phyloP scores from a whole-genome alignment of 306 rosid genomes.

The Morella rubra region DNA sequence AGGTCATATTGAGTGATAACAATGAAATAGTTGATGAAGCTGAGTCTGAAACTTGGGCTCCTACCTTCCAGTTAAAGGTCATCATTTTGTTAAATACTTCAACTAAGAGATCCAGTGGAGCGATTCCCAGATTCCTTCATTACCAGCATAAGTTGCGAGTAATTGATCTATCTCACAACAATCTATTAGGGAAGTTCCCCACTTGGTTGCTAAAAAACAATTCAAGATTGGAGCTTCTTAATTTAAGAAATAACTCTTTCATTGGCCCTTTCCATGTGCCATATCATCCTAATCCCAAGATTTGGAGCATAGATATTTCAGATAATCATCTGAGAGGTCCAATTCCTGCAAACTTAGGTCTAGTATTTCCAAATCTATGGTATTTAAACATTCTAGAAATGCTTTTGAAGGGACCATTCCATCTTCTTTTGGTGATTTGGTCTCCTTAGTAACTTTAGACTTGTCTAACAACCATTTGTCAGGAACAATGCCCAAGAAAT shows the following conservation, averaged over 20 bases:
- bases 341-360: neutral
- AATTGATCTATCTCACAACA: too few species aligned
- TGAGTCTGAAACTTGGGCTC: too few species aligned
- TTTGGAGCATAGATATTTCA: neutral
- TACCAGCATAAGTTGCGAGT: too few species aligned
- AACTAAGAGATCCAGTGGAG: too few species aligned
- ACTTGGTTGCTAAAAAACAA: too few species aligned
- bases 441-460: neutral
- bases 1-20: too few species aligned
- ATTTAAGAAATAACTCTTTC: constrained; percentile 13
- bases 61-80: too few species aligned
- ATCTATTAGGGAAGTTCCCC: too few species aligned
- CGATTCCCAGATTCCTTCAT: too few species aligned
- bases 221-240: too few species aligned
- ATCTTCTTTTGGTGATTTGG: neutral
- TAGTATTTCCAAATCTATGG: neutral
- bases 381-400: neutral
- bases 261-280: constrained; percentile 8
- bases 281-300: neutral
- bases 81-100: too few species aligned
- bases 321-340: neutral
- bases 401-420: neutral
- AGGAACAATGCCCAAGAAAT: neutral
- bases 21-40: too few species aligned
- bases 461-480: neutral